These are phyloP conservation scores for Apiotrichum laibachii DNA, from an alignment of 1,284 basidiomycete species.

Conservation along the genomic window DNA sequence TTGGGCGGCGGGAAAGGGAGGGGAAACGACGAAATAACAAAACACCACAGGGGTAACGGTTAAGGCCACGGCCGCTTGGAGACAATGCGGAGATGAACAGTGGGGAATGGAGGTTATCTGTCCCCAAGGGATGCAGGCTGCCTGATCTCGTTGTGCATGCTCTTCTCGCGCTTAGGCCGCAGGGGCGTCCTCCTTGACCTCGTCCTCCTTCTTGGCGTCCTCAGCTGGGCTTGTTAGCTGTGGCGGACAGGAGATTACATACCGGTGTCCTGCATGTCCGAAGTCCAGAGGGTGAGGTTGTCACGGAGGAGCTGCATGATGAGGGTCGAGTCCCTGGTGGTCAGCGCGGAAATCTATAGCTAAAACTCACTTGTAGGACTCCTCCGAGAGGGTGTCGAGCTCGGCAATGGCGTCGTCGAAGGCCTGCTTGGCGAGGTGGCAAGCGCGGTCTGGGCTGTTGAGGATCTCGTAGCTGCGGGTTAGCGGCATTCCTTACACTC, in stretches of 20 bases:
- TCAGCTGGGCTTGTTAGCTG: constrained; percentile 12
- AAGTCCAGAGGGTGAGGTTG: constrained; percentile 98
- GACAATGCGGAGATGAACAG: constrained; percentile 22
- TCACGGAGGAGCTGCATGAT: constrained; percentile 99
- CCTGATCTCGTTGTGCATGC: constrained; percentile 20
- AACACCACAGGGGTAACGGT: constrained; percentile 24
- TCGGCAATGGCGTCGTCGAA: constrained; percentile 99
- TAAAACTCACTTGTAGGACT: constrained; percentile 80
- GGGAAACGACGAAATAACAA: constrained; percentile 23
- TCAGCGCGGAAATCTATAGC: not conserved
- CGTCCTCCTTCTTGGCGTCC: constrained; percentile 41
- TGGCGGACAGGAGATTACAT: not conserved
- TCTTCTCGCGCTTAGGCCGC: constrained; percentile 32
- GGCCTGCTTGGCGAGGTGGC: constrained; percentile 99
- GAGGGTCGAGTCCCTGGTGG: constrained; percentile 72
- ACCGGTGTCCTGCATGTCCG: constrained; percentile 68
- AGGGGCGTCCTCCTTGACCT: constrained; percentile 43
- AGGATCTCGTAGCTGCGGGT: constrained; percentile 86
- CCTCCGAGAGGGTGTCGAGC: constrained; percentile 98
- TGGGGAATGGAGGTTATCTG: constrained; percentile 21
- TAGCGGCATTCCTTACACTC: not conserved
- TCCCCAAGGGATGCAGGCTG: constrained; percentile 21
- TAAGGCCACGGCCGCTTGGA: constrained; percentile 22
- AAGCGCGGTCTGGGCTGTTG: constrained; percentile 95
- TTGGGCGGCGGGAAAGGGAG: constrained; percentile 21